Conservation (phyloP, 108 stramenopile genomes). For the Aurantiochytrium sp. region DNA sequence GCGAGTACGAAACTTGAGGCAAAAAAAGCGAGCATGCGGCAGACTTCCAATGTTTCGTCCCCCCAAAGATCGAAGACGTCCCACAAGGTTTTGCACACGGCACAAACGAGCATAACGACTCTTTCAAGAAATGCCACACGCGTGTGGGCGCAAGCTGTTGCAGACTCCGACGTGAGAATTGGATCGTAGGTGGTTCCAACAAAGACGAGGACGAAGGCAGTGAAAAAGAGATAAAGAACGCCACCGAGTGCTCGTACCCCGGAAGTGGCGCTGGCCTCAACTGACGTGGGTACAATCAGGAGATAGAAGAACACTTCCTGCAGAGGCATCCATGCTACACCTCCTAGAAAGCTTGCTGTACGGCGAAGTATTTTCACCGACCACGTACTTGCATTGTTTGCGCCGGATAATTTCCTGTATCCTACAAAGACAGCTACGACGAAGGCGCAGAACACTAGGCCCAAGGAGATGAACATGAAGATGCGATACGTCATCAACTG, state of each 20-base stretch:
- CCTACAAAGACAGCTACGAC: background rate
- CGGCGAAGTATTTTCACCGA: background rate
- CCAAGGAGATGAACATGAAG: no score
- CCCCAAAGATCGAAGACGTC: background rate
- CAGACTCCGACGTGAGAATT: background rate
- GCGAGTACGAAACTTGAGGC: background rate
- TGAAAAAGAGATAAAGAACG: background rate
- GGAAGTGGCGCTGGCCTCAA: background rate
- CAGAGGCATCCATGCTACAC: background rate
- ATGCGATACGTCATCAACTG: background rate
- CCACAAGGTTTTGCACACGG: background rate
- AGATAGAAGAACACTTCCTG: background rate
- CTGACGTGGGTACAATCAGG: background rate
- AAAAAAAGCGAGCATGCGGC: background rate
- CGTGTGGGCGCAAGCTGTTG: background rate
- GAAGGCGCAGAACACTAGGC: no score
- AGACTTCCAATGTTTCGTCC: background rate
- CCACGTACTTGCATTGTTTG: background rate
- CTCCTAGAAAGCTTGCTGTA: background rate
- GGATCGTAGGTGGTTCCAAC: background rate
- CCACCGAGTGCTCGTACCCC: background rate
- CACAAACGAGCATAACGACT: background rate
- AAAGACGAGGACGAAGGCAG: background rate
- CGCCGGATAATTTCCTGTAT: background rate
- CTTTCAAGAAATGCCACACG: background rate